Base-by-base conservation (phyloP, 192 early-diverging fungal species). In the Coemansia sp. region DNA sequence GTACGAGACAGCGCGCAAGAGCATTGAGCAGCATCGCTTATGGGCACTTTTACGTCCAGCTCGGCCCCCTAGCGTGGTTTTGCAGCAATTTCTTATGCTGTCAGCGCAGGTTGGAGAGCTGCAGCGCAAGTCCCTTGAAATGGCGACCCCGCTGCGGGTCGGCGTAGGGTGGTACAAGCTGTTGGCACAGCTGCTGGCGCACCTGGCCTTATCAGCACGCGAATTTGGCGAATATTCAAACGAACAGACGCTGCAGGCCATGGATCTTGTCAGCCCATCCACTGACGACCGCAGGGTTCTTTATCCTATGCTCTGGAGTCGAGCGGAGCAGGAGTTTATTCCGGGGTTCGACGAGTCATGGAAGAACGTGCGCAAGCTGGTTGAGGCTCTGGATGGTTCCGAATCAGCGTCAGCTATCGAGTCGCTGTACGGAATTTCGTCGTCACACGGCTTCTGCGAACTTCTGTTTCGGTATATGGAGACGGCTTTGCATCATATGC, bases 41-140 rank as follows among this genome's bases (percentile, higher is more conserved):
- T 73, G 76, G 76, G 55, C 71, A 15, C 61, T 73, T 14, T 47
- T 79, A 10, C 70, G 76, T 23, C 76, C 76, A n/a, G 14, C 20
- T 9, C 51, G 31, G 44, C 20, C 46, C 0, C 76, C 76, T 3
- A 26, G 18, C 18, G 67, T 54, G 18, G 28, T 64, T 34, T 21
- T 73, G n/a, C 67, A 67, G 40, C 57, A 73, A 34, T 73, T 79
- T 26, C 71, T 79, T 9, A 21, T 28, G 37, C 46, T 79, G 14
- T 79, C 76, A 7, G 60, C 64, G 4, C 67, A 70, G 56, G 53
- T 69, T 40, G 71, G 67, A 2, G 50, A 70, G 47, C 48, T 73
- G 12, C 70, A 66, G 38, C 51, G 49, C 26, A 31, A 63, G 44
- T 36, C 47, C 12, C 18, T 44, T 5, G 65, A 71, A 25, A 31